A percentile compares a stretch with the other conserved stretches of the same genome.
These are phyloP conservation scores for Amylostereum areolatum DNA, from an alignment of 1,284 basidiomycete genomes.

Conservation along the genomic window DNA sequence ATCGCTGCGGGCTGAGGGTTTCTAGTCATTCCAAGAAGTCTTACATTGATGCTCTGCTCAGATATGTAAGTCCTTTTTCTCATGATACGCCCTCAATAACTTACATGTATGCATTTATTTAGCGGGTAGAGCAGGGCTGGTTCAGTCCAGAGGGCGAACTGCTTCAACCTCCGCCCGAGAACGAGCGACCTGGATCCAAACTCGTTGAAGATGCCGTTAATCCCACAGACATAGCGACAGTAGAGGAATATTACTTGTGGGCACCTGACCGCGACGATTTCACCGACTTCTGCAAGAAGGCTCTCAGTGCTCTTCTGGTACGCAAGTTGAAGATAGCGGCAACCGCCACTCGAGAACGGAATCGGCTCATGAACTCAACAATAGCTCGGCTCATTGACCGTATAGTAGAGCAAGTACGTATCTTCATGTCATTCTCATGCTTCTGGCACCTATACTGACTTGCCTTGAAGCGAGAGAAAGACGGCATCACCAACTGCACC, in stretches of 20 bases:
- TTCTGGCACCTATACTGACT: background rate
- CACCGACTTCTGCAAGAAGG: background rate
- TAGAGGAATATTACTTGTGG: background rate
- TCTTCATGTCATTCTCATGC: background rate
- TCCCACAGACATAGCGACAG: background rate
- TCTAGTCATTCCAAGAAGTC: background rate
- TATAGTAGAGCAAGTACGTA: background rate
- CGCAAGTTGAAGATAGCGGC: background rate
- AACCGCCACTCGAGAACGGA: background rate
- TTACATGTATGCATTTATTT: background rate
- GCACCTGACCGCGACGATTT: background rate
- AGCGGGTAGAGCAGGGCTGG: conserved; percentile 4
- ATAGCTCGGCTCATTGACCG: background rate
- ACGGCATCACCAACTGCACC: background rate
- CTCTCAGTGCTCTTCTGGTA: background rate
- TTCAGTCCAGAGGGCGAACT: background rate
- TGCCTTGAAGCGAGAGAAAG: background rate
- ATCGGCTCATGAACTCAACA: background rate
- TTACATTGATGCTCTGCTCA: background rate
- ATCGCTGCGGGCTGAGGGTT: background rate
- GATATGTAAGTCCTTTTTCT: background rate
- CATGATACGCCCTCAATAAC: background rate
- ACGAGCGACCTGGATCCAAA: background rate
- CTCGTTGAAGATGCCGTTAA: background rate
- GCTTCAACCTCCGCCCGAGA: background rate